phyloP scores from a whole-genome alignment of 345 rosid genomes.

The Eucalyptus erythrocorys region DNA sequence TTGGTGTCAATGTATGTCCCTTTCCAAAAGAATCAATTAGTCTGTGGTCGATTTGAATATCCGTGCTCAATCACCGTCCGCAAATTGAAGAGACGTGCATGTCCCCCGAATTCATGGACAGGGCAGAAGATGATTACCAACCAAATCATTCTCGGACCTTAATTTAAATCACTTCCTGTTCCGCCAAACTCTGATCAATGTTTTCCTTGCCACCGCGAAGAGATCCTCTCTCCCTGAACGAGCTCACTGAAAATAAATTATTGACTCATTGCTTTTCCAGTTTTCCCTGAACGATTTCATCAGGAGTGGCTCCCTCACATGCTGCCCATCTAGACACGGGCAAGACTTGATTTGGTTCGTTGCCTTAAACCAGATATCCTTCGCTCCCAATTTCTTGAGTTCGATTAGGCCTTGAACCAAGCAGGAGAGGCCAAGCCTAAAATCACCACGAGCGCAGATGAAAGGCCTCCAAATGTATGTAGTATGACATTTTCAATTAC shows the following conservation, averaged over 20 bases:
- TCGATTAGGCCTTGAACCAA: not conserved
- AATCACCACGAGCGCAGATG: fast-evolving
- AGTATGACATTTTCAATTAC: not conserved
- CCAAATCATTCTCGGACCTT: not conserved
- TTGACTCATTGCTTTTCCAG: not conserved
- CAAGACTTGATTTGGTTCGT: not conserved
- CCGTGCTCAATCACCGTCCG: not conserved
- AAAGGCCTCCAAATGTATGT: not conserved
- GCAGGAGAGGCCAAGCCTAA: not conserved
- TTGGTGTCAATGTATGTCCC: not conserved
- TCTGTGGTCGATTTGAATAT: fast-evolving
- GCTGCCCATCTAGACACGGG: not conserved
- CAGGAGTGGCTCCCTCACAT: not conserved
- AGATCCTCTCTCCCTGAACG: not conserved
- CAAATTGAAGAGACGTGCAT: not conserved
- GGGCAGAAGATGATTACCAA: not conserved
- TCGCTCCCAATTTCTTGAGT: not conserved
- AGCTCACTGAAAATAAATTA: not conserved
- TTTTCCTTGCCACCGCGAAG: not conserved
- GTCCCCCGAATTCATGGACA: fast-evolving
- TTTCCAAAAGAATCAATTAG: fast-evolving
- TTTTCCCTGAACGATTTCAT: not conserved
- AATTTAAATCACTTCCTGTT: not conserved
- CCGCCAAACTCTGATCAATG: not conserved
- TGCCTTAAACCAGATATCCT: not conserved